Percentiles rank a stretch among this genome's conserved stretches.
Evolutionary conservation across 23 red algal species (phyloP).

Genomic region (Agarophyton chilense): DNA sequence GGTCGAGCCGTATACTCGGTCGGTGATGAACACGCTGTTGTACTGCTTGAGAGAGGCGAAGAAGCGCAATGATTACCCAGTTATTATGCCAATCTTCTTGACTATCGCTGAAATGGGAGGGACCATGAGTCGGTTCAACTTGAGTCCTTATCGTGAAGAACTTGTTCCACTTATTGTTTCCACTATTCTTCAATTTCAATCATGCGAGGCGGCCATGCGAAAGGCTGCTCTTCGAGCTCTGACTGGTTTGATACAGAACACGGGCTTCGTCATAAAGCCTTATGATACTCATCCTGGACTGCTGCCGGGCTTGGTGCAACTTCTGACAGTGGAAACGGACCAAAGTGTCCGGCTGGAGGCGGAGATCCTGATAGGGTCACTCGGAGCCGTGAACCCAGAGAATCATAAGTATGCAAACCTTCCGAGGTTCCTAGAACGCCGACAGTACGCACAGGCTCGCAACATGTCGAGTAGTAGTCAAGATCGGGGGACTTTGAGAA

Average conservation of each 20-base stretch:
- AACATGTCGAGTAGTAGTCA: slow-evolving; percentile 10
- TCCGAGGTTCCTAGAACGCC: slow-evolving; percentile 14
- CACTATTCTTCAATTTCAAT: slow-evolving; percentile 68
- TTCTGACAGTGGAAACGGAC: slow-evolving; percentile 77
- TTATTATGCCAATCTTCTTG: slow-evolving; percentile 55
- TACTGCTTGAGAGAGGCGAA: slow-evolving; percentile 55
- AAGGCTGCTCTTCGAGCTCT: slow-evolving; percentile 78
- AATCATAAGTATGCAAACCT: slow-evolving; percentile 80
- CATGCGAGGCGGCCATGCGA: slow-evolving; percentile 52
- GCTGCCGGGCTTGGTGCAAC: slow-evolving; percentile 73
- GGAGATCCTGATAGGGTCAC: slow-evolving; percentile 78
- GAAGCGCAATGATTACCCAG: slow-evolving; percentile 43
- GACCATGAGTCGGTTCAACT: slow-evolving; percentile 69
- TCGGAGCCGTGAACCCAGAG: slow-evolving; percentile 93
- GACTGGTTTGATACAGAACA: slow-evolving; percentile 76
- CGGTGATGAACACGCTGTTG: slow-evolving; percentile 70
- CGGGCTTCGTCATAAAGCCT: slow-evolving; percentile 73
- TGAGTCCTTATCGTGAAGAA: slow-evolving; percentile 67
- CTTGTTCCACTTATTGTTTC: slow-evolving; percentile 79
- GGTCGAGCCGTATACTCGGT: slow-evolving; percentile 73
- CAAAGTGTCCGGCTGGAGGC: slow-evolving; percentile 71
- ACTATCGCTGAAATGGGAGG: slow-evolving; percentile 78
- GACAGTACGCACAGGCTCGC: slow-evolving; percentile 5
- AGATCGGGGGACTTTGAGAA: slow-evolving; percentile 31
- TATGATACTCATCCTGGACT: slow-evolving; percentile 75